Evolutionary conservation across 208 protist genomes (phyloP).

Genomic region (Wallacemonas sp.): DNA sequence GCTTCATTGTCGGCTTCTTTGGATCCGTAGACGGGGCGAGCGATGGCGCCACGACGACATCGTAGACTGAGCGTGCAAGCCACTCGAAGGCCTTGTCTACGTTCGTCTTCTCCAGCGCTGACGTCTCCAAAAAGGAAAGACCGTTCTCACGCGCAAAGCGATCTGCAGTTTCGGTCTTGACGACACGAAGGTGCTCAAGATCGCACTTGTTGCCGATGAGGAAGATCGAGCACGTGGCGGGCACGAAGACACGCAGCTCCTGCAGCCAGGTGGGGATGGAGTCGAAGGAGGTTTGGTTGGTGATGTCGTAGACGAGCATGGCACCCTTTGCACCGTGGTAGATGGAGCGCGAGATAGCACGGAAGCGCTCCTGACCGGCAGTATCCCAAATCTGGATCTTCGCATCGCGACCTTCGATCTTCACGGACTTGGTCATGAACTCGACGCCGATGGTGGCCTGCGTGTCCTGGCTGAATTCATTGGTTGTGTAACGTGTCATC

Average conservation of each 20-base stretch:
- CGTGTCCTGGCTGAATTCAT: constrained; percentile 89
- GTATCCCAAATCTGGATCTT: constrained; percentile 99
- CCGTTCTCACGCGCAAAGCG: constrained; percentile 95
- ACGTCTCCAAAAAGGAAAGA: constrained; percentile 98
- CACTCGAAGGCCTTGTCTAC: constrained; percentile 99
- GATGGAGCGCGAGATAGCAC: constrained; percentile 96
- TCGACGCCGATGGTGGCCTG: constrained; percentile 94
- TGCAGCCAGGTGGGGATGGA: constrained; percentile 98
- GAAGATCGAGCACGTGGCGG: constrained; percentile 97
- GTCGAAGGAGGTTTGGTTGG: constrained; percentile 96
- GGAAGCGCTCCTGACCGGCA: constrained; percentile 98
- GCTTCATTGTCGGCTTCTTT: constrained; percentile 29
- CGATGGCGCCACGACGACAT: constrained; percentile 72
- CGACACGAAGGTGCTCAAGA: constrained; percentile 87
- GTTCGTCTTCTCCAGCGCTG: constrained; percentile 97
- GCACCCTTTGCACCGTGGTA: constrained; percentile 99
- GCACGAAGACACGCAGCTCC: constrained; percentile 97
- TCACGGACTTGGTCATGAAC: constrained; percentile 92
- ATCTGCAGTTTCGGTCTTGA: constrained; percentile 95
- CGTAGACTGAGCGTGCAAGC: constrained; percentile 95
- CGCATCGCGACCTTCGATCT: constrained; percentile 94
- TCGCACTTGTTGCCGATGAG: constrained; percentile 99
- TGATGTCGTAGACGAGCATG: constrained; percentile 99
- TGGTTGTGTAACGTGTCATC: constrained; percentile 87
- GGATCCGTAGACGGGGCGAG: constrained; percentile 35